A percentile compares a stretch with the other conserved stretches of the same genome.
phyloP scores from a whole-genome alignment of 768 basidiomycete species.

The Chiua virens region DNA sequence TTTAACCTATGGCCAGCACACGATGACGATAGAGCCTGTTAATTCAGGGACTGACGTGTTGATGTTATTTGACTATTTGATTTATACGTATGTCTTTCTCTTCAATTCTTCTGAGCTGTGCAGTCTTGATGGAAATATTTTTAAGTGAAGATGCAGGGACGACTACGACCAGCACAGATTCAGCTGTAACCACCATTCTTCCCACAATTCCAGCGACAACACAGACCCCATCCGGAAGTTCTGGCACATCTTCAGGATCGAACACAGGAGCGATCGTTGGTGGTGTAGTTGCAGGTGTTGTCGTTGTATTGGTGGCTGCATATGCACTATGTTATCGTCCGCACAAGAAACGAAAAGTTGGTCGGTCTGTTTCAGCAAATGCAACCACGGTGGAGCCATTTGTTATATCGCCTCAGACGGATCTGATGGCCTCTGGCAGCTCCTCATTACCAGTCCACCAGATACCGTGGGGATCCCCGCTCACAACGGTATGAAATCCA shows the following conservation, averaged over 20 bases:
- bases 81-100: slow-evolving; percentile 14
- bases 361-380: background rate
- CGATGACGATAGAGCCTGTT: slow-evolving; percentile 7
- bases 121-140: background rate
- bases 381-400: slow-evolving; percentile 6
- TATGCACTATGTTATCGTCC: slow-evolving; percentile 5
- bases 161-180: too few relatives aligned
- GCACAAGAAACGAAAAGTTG: background rate
- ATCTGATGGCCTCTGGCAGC: background rate
- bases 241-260: background rate
- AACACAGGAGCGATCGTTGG: slow-evolving; percentile 6
- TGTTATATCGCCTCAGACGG: background rate
- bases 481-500: background rate
- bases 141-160: slow-evolving; percentile 1
- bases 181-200: too few relatives aligned
- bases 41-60: background rate
- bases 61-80: slow-evolving; percentile 18
- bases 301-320: background rate
- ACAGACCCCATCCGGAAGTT: background rate
- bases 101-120: too few relatives aligned
- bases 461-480: too few relatives aligned
- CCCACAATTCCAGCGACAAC: background rate
- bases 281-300: slow-evolving; percentile 2
- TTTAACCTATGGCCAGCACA: slow-evolving; percentile 3
- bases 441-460: background rate